These are phyloP conservation scores for Cardamine resedifolia DNA, from an alignment of 345 rosid species.

Conservation along the genomic window DNA sequence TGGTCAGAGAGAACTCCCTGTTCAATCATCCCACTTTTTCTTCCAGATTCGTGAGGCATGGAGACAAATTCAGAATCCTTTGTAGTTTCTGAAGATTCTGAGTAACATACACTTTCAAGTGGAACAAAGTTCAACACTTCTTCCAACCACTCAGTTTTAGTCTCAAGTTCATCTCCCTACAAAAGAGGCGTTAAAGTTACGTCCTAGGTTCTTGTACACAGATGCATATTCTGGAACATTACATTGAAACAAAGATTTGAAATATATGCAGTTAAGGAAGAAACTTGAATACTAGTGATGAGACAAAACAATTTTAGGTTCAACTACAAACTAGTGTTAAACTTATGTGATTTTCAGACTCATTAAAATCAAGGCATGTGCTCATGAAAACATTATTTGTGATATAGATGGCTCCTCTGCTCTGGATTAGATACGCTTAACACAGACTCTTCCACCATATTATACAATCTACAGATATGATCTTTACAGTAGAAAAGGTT, in stretches of 20 bases:
- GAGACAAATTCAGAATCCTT: conserved; percentile 40
- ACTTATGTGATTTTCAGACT: not conserved
- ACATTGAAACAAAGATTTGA: not conserved
- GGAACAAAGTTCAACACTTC: conserved; percentile 49
- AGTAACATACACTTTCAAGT: conserved; percentile 33
- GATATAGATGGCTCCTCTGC: conserved; percentile 8
- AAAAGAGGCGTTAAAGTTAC: conserved; percentile 10
- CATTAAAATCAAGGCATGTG: conserved; percentile 15
- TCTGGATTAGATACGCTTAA: conserved; percentile 13
- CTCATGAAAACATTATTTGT: conserved; percentile 14
- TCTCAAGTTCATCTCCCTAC: conserved; percentile 45
- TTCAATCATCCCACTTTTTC: conserved; percentile 43
- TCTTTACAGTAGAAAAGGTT: not conserved
- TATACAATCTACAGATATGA: conserved; percentile 4
- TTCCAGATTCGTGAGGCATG: conserved; percentile 41
- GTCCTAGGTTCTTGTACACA: conserved; percentile 3
- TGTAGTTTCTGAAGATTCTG: conserved; percentile 38
- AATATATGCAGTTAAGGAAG: not conserved
- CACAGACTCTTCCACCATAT: conserved; percentile 20
- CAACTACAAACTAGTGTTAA: conserved; percentile 13
- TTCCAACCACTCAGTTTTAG: conserved; percentile 41
- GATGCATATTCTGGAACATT: not conserved
- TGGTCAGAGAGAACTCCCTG: conserved; percentile 39
- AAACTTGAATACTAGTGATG: not conserved
- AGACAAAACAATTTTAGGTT: conserved; percentile 5